Evolutionary conservation across 2,329 filamentous ascomycete species (phyloP).

Genomic region (Hypoxylon sp.): DNA sequence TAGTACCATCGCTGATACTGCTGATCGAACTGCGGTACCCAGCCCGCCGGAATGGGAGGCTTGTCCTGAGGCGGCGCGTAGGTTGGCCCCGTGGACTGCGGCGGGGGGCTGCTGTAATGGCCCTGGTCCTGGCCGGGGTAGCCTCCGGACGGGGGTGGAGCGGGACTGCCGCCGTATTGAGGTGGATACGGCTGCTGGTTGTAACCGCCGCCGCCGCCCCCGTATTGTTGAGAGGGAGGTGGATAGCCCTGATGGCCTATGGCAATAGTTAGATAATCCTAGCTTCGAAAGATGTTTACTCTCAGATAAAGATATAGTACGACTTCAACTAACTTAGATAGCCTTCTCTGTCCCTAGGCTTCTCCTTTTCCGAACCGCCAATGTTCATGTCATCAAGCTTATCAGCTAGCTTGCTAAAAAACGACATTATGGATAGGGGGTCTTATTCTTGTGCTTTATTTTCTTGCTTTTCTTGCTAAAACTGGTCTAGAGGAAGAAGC

Average conservation of each 20-base stretch:
- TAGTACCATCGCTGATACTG: constrained; percentile 73
- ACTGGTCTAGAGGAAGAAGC: background rate
- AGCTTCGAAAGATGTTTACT: background rate
- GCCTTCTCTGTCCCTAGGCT: constrained; percentile 37
- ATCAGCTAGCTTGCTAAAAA: constrained; percentile 48
- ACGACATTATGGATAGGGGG: constrained; percentile 44
- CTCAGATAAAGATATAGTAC: background rate
- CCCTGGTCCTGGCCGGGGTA: constrained; percentile 39
- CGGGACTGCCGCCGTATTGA: constrained; percentile 24
- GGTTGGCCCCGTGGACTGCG: constrained; percentile 44
- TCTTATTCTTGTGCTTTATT: background rate
- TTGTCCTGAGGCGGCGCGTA: constrained; percentile 53
- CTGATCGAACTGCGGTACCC: constrained; percentile 73
- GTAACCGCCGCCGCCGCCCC: constrained; percentile 30
- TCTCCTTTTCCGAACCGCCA: constrained; percentile 20
- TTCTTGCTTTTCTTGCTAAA: background rate
- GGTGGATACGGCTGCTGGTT: constrained; percentile 24
- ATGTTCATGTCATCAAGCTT: constrained; percentile 50
- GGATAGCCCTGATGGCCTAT: constrained; percentile 45
- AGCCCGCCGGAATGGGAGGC: constrained; percentile 69
- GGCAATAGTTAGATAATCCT: constrained; percentile 7
- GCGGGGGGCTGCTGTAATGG: constrained; percentile 39
- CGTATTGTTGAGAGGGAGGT: constrained; percentile 44
- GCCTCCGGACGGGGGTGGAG: constrained; percentile 20
- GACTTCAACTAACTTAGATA: constrained; percentile 36